phyloP scores from a whole-genome alignment of 148 eudicot genomes.

The Rhododendron molle region DNA sequence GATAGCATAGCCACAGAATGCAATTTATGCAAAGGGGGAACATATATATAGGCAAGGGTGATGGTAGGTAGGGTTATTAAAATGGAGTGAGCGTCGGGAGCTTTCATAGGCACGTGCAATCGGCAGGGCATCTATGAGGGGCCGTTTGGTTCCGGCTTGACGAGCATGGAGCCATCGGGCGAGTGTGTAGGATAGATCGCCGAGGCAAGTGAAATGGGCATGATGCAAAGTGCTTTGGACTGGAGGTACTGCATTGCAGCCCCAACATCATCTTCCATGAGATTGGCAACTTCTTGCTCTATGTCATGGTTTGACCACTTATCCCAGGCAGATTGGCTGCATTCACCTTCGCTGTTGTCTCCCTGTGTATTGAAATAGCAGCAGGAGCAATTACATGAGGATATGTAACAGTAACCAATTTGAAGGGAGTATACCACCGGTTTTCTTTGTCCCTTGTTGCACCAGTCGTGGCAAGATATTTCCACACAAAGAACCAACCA shows the following conservation, averaged over 20 bases:
- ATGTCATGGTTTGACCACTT: constrained; percentile 60
- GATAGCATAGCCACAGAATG: constrained; percentile 19
- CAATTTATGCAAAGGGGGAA: neutral
- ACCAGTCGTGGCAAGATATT: neutral
- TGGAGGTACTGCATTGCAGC: constrained; percentile 74
- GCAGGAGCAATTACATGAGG: neutral
- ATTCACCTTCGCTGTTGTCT: constrained; percentile 30
- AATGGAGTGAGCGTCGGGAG: constrained; percentile 13
- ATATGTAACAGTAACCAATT: neutral
- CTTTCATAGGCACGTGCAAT: constrained; percentile 22
- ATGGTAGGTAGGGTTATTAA: neutral
- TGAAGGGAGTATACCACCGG: neutral
- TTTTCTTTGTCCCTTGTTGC: neutral
- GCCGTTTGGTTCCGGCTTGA: constrained; percentile 43
- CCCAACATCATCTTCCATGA: constrained; percentile 69
- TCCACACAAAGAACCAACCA: neutral
- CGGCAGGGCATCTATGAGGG: constrained; percentile 20
- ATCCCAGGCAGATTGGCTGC: constrained; percentile 43
- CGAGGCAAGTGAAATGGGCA: constrained; percentile 74
- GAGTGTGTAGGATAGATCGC: constrained; percentile 39
- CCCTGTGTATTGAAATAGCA: constrained; percentile 21
- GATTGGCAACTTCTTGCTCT: constrained; percentile 58
- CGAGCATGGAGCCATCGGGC: constrained; percentile 21
- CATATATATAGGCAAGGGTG: neutral
- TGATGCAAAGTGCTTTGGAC: constrained; percentile 65